Evolutionary conservation across 176 grass and related monocot species (phyloP), one percentile per base, ranked within the genome.

Genomic region (Carex myosuroides): DNA sequence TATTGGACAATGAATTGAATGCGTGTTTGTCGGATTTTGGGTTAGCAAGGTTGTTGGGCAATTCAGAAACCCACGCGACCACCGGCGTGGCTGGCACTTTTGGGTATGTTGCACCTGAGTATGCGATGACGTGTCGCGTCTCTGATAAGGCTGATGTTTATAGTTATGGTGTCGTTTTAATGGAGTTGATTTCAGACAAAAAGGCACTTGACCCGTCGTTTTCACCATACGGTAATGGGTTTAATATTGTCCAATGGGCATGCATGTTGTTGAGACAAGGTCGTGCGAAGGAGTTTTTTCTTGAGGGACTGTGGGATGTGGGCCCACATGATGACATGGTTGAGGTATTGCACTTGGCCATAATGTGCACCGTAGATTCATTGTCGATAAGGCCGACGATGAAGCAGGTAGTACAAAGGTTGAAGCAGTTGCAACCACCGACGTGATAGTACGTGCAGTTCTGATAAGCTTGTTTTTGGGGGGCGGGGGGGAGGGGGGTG

Each of bases 101-200:
- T 88, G 94, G 94, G 68, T 97, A 97, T 87, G 94, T 97, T 69
- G 94, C 94, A 88, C 94, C 94, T 29, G 94, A 97, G 74, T 97
- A 97, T 65, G 94, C 94, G 10, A 97, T 97, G 94, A 97, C 94
- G 44, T 97, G 92, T 73, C 92, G 94, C 61, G 94, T 97, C 81
- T 97, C 94, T 62, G 94, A 97, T 88, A 97, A 97, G 81, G 94
- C 92, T 46, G 94, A 97, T 70, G 94, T 92, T 32, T 97, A 97
- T 84, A 97, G 94, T 77, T 97, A 94, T 7, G 94, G 94, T 53
- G 94, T 97, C 86, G 94, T 97, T 79, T 91, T 97, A 64, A 94
- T 97, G 94, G 94, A 97, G 85, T 83, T 97, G 50, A 94, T 94
- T 81, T 97, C 94, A 81, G 94, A 97, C 68, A 97, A 97, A 90